These are phyloP conservation scores for Mimosa bimucronata DNA, from an alignment of 306 rosid genomes.

Conservation along the genomic window DNA sequence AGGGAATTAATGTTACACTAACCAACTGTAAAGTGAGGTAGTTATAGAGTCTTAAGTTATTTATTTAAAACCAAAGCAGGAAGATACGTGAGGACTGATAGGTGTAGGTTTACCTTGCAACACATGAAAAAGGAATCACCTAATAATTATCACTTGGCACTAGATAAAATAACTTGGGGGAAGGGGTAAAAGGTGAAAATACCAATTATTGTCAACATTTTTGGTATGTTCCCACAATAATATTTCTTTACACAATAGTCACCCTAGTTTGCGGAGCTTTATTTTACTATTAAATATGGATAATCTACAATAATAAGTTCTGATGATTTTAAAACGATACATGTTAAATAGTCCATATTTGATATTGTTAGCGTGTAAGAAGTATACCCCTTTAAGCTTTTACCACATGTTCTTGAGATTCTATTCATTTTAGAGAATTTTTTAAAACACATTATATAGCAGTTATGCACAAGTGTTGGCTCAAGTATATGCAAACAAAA, in stretches of 20 bases:
- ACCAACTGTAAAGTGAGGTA: not conserved
- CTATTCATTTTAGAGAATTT: not conserved
- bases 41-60: not conserved
- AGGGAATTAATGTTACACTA: no score
- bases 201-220: not conserved
- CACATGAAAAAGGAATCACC: not conserved
- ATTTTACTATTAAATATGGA: not conserved
- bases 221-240: not conserved
- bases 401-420: not conserved
- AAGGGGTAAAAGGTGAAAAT: not conserved
- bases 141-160: not conserved
- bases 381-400: not conserved
- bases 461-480: not conserved
- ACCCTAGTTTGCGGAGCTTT: not conserved
- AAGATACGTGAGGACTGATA: not conserved
- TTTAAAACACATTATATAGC: not conserved
- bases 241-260: not conserved
- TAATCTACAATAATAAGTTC: not conserved
- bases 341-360: not conserved
- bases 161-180: not conserved
- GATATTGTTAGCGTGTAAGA: not conserved
- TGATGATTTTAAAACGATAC: not conserved
- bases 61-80: not conserved
- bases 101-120: not conserved
- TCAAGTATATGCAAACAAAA: not conserved